Evolutionary conservation across 78 protist species (phyloP), one percentile per base, ranked within the genome.

Genomic region (Speleostelium caveatum): DNA sequence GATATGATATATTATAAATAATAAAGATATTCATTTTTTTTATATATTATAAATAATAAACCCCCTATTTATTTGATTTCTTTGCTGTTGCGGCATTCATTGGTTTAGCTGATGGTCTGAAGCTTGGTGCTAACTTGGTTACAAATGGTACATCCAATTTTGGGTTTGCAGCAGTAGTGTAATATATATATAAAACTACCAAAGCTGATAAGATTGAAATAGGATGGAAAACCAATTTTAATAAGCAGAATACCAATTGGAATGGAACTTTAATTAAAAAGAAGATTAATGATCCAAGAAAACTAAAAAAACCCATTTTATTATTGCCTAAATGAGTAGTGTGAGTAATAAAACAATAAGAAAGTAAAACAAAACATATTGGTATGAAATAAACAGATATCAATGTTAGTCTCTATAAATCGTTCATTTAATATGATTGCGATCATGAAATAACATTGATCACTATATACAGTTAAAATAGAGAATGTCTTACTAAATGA

Each of bases 221-320:
- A 69, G 91, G 91, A 26, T 83, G 91, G 91, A 83, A 83, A 38
- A 83, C 16, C 21, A 83, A 59, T 26, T 73, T 83, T 16, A 69
- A 42, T 5, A 83, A 14, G 22, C 51, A 69, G 61, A 59, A 83
- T 17, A 51, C 55, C 8, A 69, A n/a, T 14, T 33, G 28, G 30
- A 83, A 10, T 60, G 91, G 91, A 22, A 73, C 69, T 55, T 67
- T 69, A 32, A 83, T 69, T 24, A 83, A 26, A 12, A 68, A 83
- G 33, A 39, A 72, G 21, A 83, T 67, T 42, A 83, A 69, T 22
- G 42, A 33, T 36, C 77, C 69, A 14, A 83, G 32, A 45, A 83
- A 83, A 14, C 67, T 26, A 24, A 53, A 67, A 59, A 83, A 83
- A 62, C 91, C 91, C 91, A 83, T 73, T 69, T 6, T 59, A 28